Percentiles rank a stretch among this genome's conserved stretches.
Evolutionary conservation across 2,329 filamentous ascomycete genomes (phyloP).

Genomic region (Curvularia lunata): DNA sequence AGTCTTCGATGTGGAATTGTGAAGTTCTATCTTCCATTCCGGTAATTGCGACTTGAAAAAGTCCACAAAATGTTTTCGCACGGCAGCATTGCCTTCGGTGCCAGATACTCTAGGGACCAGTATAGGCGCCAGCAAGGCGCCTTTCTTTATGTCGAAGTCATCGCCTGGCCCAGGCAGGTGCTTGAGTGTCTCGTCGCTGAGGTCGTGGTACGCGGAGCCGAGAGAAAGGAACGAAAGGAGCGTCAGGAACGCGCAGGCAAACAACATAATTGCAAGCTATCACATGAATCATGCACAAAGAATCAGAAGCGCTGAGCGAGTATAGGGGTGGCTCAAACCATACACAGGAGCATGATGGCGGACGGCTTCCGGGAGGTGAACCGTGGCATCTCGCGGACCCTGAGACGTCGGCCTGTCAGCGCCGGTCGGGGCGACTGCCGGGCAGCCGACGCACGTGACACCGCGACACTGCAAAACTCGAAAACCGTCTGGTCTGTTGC

Average conservation of each 20-base stretch:
- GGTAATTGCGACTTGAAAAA: constrained; percentile 84
- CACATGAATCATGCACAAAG: constrained; percentile 15
- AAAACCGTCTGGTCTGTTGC: background rate
- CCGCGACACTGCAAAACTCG: constrained; percentile 10
- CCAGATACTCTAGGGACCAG: constrained; percentile 87
- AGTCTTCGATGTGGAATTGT: constrained; percentile 87
- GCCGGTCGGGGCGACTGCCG: constrained; percentile 1
- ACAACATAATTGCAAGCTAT: constrained; percentile 25
- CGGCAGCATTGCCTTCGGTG: constrained; percentile 74
- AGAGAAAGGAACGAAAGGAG: constrained; percentile 35
- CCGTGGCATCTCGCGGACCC: constrained; percentile 5
- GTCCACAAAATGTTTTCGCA: constrained; percentile 80
- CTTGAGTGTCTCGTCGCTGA: constrained; percentile 78
- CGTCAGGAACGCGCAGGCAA: constrained; percentile 30
- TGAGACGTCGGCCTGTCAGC: background rate
- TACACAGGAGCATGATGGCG: constrained; percentile 8
- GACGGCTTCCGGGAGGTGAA: background rate
- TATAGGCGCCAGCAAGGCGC: constrained; percentile 83
- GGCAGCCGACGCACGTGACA: constrained; percentile 23
- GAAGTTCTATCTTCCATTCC: constrained; percentile 78
- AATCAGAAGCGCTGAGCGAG: background rate
- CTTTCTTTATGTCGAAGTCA: constrained; percentile 82
- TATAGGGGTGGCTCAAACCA: background rate
- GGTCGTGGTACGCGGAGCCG: constrained; percentile 59
- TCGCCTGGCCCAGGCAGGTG: constrained; percentile 70